Conservation (phyloP, 441 rosid species). For the Croton laevigatus region DNA sequence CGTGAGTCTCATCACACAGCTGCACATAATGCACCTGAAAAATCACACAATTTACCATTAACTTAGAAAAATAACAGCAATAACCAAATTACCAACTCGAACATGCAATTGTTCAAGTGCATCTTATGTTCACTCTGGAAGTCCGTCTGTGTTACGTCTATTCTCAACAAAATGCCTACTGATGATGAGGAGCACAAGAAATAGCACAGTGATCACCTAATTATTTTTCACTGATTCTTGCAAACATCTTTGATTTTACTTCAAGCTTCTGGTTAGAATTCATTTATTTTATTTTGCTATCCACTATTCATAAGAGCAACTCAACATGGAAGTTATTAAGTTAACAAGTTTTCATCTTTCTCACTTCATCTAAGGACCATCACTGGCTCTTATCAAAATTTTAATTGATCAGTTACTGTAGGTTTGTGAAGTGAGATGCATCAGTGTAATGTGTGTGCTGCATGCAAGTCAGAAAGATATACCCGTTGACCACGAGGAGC, state of each 20-base stretch:
- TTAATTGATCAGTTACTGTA: background rate
- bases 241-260: background rate
- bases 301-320: background rate
- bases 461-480: conserved; percentile 8
- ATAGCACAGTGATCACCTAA: too few relatives aligned
- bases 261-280: too few relatives aligned
- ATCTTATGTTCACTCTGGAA: too few relatives aligned
- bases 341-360: background rate
- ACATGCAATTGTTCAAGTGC: too few relatives aligned
- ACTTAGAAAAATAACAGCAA: background rate
- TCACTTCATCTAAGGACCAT: background rate
- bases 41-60: background rate
- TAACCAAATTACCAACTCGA: too few relatives aligned
- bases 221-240: background rate
- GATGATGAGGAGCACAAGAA: too few relatives aligned
- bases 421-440: background rate
- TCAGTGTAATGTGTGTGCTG: background rate
- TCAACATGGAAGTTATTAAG: background rate
- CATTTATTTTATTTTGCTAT: too few relatives aligned
- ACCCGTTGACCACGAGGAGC: conserved; percentile 91
- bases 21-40: conserved; percentile 41
- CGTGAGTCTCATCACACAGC: conserved; percentile 31
- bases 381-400: background rate
- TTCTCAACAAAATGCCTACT: too few relatives aligned
- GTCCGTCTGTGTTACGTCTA: too few relatives aligned